A percentile compares a stretch with the other conserved stretches of the same genome.
Conservation (phyloP, 75 land plant genomes). For the Sequoia sempervirens region DNA sequence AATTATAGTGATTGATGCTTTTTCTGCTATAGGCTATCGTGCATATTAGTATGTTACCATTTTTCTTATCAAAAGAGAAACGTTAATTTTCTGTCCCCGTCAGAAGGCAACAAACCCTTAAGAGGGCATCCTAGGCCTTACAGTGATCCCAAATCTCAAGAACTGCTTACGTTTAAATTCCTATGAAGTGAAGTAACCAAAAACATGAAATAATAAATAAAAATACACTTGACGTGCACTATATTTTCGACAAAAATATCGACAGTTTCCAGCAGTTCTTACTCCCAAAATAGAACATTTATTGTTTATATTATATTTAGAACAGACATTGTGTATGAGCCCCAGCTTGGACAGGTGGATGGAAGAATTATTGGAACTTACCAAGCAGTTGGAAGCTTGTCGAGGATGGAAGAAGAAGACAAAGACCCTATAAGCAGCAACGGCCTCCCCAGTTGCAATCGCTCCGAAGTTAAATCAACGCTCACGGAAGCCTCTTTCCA, state of each 20-base stretch:
- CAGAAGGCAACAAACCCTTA: neutral
- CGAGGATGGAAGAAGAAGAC: slow-evolving; percentile 20
- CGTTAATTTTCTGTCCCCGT: too few relatives aligned
- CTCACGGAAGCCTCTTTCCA: slow-evolving; percentile 19
- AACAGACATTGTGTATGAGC: neutral
- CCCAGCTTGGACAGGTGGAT: neutral
- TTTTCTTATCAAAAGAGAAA: too few relatives aligned
- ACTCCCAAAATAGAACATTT: neutral
- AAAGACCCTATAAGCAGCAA: slow-evolving; percentile 41
- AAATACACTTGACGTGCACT: neutral
- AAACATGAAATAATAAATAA: too few relatives aligned
- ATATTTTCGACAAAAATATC: neutral
- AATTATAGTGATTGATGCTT: neutral
- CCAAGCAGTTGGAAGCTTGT: slow-evolving; percentile 63
- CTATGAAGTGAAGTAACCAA: neutral
- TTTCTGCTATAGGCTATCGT: neutral
- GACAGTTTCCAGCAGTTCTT: neutral
- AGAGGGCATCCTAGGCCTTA: neutral
- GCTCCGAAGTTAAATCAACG: neutral
- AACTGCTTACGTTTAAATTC: neutral
- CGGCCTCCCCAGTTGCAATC: slow-evolving; percentile 50
- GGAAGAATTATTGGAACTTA: slow-evolving; percentile 15
- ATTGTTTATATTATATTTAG: neutral
- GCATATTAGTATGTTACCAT: neutral
- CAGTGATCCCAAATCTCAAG: neutral